These are phyloP conservation scores for Bidens hawaiensis DNA, from an alignment of 140 eudicot genomes.

Conservation along the genomic window DNA sequence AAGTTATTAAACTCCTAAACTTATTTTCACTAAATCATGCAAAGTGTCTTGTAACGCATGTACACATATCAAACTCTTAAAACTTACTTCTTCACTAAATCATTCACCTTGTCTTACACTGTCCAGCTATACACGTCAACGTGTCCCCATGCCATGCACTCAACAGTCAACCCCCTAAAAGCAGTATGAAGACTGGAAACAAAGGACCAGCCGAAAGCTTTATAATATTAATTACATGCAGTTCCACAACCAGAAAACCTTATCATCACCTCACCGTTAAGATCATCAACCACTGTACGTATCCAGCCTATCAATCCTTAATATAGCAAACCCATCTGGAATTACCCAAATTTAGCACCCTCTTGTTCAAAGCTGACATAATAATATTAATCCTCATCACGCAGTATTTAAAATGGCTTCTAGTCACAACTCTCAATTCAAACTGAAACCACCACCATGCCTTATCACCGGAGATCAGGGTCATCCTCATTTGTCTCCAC, in stretches of 20 bases:
- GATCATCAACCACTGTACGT: not conserved
- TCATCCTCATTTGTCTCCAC: constrained; percentile 10
- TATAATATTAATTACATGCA: no score
- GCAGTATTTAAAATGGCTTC: not conserved
- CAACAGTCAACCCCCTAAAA: not conserved
- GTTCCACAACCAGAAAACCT: not conserved
- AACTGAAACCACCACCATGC: not conserved
- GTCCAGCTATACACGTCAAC: not conserved
- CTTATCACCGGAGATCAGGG: not conserved
- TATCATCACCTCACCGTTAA: not conserved
- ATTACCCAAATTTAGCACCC: not conserved
- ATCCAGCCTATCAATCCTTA: not conserved
- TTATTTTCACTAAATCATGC: no score
- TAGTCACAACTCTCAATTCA: not conserved
- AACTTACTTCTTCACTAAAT: not conserved
- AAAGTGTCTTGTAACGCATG: no score
- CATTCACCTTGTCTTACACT: not conserved
- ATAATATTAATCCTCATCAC: not conserved
- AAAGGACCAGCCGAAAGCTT: not conserved
- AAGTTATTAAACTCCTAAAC: no score
- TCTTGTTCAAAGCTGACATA: not conserved
- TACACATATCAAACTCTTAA: not conserved
- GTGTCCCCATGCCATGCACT: constrained; percentile 5
- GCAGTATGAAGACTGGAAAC: not conserved
- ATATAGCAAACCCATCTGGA: not conserved